Conservation (phyloP, 345 rosid species). For the thale cress (Arabidopsis thaliana) region TAIR10.1 NC_003070.9:29626501-29627000, state of each 20-base stretch:
- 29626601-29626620: slow-evolving; percentile 83
- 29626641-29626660: background rate
- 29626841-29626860: slow-evolving; percentile 89
- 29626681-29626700: slow-evolving; percentile 7
- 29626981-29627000: slow-evolving; percentile 87
- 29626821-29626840: slow-evolving; percentile 85
- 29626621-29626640: slow-evolving; percentile 47
- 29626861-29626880: slow-evolving; percentile 88
- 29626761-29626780: slow-evolving; percentile 86
- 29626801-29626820: slow-evolving; percentile 70
- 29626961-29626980: slow-evolving; percentile 83
- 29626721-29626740: slow-evolving; percentile 62
- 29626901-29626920: background rate
- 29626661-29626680: background rate
- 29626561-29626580: slow-evolving; percentile 84
- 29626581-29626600: slow-evolving; percentile 94
- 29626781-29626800: slow-evolving; percentile 79
- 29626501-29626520: slow-evolving; percentile 70
- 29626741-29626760: slow-evolving; percentile 66
- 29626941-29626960: slow-evolving; percentile 44
- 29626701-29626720: slow-evolving; percentile 38
- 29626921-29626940: slow-evolving; percentile 10
- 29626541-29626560: slow-evolving; percentile 78
- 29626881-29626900: slow-evolving; percentile 52
- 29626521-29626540: slow-evolving; percentile 49